Percentiles rank a stretch among this genome's conserved stretches.
Evolutionary conservation across 345 rosid species (phyloP).

Genomic region (Murraya paniculata): DNA sequence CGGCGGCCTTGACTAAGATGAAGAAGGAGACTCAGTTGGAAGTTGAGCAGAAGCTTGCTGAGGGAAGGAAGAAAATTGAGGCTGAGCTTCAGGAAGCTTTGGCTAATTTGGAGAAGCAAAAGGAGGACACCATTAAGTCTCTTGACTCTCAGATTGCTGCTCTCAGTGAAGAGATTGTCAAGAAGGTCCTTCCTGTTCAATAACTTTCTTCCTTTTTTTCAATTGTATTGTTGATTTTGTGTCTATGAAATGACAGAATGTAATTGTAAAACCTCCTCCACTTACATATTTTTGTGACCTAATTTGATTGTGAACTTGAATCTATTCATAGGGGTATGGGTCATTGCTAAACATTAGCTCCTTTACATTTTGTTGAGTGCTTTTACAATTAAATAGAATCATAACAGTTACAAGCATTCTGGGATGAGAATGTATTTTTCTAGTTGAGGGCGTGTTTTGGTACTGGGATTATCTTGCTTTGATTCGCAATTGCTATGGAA

Average conservation of each 20-base stretch:
- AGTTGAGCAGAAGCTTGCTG: slow-evolving; percentile 59
- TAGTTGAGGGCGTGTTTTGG: no score
- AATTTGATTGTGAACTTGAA: neutral
- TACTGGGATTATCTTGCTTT: no score
- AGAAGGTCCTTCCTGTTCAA: slow-evolving; percentile 78
- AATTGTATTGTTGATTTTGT: neutral
- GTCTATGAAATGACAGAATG: neutral
- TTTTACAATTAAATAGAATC: no score
- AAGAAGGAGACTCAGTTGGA: slow-evolving; percentile 87
- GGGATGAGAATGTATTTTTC: no score
- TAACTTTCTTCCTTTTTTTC: neutral
- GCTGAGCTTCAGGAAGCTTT: slow-evolving; percentile 77
- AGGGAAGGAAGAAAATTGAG: slow-evolving; percentile 77
- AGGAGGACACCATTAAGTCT: slow-evolving; percentile 71
- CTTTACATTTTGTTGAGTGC: no score
- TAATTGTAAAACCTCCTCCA: neutral
- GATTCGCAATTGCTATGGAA: no score
- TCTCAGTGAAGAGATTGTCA: slow-evolving; percentile 78
- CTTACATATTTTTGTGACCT: neutral
- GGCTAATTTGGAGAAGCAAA: slow-evolving; percentile 73
- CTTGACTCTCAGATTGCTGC: slow-evolving; percentile 82
- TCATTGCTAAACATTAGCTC: no score
- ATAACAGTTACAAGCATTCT: no score
- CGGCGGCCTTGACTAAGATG: slow-evolving; percentile 85
- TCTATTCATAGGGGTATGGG: neutral